phyloP scores from a whole-genome alignment of 345 rosid species.

The Acer saccharum region DNA sequence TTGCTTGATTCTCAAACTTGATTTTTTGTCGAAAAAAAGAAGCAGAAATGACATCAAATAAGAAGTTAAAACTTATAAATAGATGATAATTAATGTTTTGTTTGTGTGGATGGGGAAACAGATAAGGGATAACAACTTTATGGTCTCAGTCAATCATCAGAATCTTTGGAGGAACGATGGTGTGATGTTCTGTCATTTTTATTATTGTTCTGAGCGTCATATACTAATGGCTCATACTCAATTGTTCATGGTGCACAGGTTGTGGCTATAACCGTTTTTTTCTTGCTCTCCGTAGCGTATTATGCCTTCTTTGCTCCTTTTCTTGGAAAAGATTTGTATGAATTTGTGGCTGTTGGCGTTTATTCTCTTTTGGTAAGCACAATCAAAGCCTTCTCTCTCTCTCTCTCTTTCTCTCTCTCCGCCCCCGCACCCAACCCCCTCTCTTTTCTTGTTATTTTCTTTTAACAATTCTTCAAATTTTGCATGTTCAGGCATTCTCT shows the following conservation, averaged over 20 bases:
- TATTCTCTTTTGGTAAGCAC: conserved; percentile 75
- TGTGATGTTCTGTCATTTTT: conserved; percentile 6
- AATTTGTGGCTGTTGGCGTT: conserved; percentile 65
- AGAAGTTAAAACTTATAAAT: neutral
- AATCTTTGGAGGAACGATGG: neutral
- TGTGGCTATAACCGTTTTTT: conserved; percentile 84
- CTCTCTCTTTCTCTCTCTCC: neutral
- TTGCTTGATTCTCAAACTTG: neutral
- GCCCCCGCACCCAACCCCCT: neutral
- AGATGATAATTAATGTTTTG: neutral
- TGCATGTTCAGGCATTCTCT: conserved; percentile 57
- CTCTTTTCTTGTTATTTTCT: neutral
- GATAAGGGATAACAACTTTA: neutral
- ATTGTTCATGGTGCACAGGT: conserved; percentile 43
- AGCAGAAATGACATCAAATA: neutral
- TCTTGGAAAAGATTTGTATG: conserved; percentile 68
- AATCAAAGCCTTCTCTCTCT: neutral
- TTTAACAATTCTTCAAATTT: neutral
- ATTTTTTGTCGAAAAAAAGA: neutral
- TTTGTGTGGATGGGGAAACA: neutral
- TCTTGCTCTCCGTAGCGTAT: conserved; percentile 74
- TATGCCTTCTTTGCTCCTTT: conserved; percentile 97
- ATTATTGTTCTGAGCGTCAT: neutral
- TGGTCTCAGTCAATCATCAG: neutral
- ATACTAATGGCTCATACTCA: neutral